A percentile compares a stretch with the other conserved stretches of the same genome.
phyloP scores from a whole-genome alignment of 306 rosid genomes.

The Macrotyloma uniflorum region DNA sequence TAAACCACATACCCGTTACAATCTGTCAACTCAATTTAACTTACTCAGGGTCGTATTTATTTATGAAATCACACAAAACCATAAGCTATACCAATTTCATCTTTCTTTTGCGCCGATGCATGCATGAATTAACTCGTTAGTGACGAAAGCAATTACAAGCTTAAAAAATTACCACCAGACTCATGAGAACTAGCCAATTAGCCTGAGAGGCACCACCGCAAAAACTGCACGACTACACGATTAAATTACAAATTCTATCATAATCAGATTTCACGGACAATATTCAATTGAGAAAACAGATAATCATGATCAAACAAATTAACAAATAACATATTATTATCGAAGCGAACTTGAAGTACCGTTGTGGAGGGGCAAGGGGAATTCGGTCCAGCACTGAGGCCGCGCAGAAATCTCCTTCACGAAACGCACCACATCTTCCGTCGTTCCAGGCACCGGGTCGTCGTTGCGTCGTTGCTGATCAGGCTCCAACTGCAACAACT shows the following conservation, averaged over 20 bases:
- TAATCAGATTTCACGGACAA: conserved; percentile 1
- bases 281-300: neutral
- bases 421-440: conserved; percentile 76
- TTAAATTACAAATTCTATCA: neutral
- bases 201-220: neutral
- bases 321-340: neutral
- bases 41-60: neutral
- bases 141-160: neutral
- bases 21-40: neutral
- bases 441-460: conserved; percentile 62
- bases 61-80: neutral
- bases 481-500: conserved; percentile 51
- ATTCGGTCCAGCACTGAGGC: conserved; percentile 84
- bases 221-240: neutral
- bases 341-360: conserved; percentile 53
- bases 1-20: neutral
- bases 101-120: neutral
- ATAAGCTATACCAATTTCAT: neutral
- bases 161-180: neutral
- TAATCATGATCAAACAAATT: conserved; percentile 20
- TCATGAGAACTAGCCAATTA: neutral
- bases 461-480: conserved; percentile 36
- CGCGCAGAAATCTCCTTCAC: conserved; percentile 62
- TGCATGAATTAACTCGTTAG: neutral
- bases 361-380: conserved; percentile 67